Evolutionary conservation across 768 basidiomycete genomes (phyloP).

Genomic region (Rhizopogon vulgaris): DNA sequence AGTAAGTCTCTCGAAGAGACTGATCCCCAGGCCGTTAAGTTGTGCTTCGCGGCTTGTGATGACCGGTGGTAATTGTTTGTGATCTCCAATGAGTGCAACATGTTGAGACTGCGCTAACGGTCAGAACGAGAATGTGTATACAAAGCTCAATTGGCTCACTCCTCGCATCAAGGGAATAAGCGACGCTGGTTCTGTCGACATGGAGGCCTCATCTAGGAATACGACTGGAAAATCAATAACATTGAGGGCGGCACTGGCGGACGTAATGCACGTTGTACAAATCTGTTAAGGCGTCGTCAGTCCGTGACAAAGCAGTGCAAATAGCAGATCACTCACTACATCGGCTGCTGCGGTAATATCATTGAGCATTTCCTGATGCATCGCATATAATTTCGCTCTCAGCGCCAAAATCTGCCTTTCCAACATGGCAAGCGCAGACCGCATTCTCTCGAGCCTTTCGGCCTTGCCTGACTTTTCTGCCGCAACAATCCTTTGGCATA

Average conservation of each 20-base stretch:
- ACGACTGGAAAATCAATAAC: conserved; percentile 88
- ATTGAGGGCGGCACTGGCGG: conserved; percentile 58
- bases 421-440: conserved; percentile 14
- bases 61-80: conserved; percentile 91
- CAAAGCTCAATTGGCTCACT: conserved; percentile 41
- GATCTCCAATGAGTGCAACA: conserved; percentile 90
- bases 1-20: conserved; percentile 87
- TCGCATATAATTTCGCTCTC: conserved; percentile 42
- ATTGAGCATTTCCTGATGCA: conserved; percentile 57
- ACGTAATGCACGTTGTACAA: conserved; percentile 84
- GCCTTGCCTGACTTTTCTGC: conserved; percentile 12
- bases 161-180: conserved; percentile 93
- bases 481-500: conserved; percentile 21
- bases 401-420: conserved; percentile 27
- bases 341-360: conserved; percentile 63
- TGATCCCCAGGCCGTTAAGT: conserved; percentile 64
- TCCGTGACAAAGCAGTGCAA: conserved; percentile 1
- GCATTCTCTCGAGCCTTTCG: conserved; percentile 25
- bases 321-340: conserved; percentile 47
- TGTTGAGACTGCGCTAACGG: conserved; percentile 56
- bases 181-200: conserved; percentile 93
- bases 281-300: conserved; percentile 39
- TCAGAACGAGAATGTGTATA: conserved; percentile 6
- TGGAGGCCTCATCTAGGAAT: conserved; percentile 91
- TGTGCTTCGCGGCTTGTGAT: conserved; percentile 74